A percentile compares a stretch with the other conserved stretches of the same genome.
These are phyloP conservation scores for Vigna trinervia DNA, from an alignment of 306 rosid genomes.

Conservation along the genomic window DNA sequence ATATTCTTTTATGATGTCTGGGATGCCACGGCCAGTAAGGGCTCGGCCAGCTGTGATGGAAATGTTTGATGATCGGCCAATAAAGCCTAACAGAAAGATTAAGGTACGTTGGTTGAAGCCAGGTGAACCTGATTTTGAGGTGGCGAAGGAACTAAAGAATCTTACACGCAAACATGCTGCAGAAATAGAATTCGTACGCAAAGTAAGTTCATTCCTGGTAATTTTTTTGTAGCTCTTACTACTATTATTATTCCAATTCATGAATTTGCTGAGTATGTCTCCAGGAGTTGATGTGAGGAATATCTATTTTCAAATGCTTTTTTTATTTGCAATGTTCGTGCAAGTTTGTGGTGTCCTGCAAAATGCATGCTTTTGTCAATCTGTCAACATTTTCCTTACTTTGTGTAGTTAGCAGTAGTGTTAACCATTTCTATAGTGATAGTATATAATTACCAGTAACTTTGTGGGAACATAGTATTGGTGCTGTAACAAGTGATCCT, in stretches of 20 bases:
- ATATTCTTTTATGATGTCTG: conserved; percentile 81
- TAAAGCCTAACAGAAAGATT: conserved; percentile 61
- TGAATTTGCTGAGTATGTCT: conserved; percentile 3
- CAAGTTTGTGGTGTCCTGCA: not conserved
- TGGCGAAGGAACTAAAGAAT: conserved; percentile 60
- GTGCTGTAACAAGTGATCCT: conserved; percentile 23
- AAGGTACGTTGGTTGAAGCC: conserved; percentile 61
- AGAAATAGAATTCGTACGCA: conserved; percentile 56
- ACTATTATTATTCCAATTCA: not conserved
- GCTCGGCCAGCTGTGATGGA: conserved; percentile 59
- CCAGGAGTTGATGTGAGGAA: conserved; percentile 6
- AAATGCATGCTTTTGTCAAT: not conserved
- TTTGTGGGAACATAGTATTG: conserved; percentile 33
- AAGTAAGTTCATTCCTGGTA: conserved; percentile 51
- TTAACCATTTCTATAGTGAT: not conserved
- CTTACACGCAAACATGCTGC: conserved; percentile 56
- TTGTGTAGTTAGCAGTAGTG: conserved; percentile 1
- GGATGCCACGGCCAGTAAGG: conserved; percentile 90
- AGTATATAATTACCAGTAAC: not conserved
- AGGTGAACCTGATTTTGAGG: conserved; percentile 70
- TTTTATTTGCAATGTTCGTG: conserved; percentile 23
- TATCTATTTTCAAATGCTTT: conserved; percentile 6
- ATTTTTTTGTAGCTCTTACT: conserved; percentile 12
- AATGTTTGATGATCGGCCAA: conserved; percentile 81
- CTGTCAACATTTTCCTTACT: not conserved